Conservation (phyloP, 345 rosid genomes). For the Sisymbrium altissimum region DNA sequence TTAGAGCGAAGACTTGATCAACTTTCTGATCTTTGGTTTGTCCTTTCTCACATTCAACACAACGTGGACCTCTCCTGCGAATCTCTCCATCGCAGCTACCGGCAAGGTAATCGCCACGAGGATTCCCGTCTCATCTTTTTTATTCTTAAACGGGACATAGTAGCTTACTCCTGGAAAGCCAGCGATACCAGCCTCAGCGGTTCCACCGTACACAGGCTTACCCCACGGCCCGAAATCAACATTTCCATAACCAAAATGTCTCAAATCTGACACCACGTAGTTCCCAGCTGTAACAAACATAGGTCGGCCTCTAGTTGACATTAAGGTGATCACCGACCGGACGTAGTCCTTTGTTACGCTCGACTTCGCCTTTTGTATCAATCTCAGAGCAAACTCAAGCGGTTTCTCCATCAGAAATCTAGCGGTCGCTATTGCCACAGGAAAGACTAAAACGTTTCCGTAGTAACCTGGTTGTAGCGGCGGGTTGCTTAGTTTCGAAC, state of each 20-base stretch:
- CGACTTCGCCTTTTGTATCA: constrained; percentile 42
- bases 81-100: constrained; percentile 27
- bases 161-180: constrained; percentile 41
- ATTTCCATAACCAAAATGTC: constrained; percentile 33
- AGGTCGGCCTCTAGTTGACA: constrained; percentile 42
- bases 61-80: neutral
- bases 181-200: constrained; percentile 39
- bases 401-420: constrained; percentile 40
- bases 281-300: constrained; percentile 34
- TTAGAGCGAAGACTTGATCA: too few relatives aligned
- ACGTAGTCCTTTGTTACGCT: constrained; percentile 33
- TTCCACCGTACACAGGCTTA: constrained; percentile 45
- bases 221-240: constrained; percentile 60
- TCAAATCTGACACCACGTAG: constrained; percentile 47
- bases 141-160: constrained; percentile 35
- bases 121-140: constrained; percentile 34
- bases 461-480: constrained; percentile 45
- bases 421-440: constrained; percentile 38
- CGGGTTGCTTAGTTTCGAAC: constrained; percentile 37
- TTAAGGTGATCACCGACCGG: constrained; percentile 16
- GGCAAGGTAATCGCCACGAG: constrained; percentile 22
- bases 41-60: neutral
- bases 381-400: constrained; percentile 43
- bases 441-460: constrained; percentile 45
- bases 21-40: too few relatives aligned